These are phyloP conservation scores for Mycena latifolia DNA, from an alignment of 768 basidiomycete genomes.

Conservation along the genomic window DNA sequence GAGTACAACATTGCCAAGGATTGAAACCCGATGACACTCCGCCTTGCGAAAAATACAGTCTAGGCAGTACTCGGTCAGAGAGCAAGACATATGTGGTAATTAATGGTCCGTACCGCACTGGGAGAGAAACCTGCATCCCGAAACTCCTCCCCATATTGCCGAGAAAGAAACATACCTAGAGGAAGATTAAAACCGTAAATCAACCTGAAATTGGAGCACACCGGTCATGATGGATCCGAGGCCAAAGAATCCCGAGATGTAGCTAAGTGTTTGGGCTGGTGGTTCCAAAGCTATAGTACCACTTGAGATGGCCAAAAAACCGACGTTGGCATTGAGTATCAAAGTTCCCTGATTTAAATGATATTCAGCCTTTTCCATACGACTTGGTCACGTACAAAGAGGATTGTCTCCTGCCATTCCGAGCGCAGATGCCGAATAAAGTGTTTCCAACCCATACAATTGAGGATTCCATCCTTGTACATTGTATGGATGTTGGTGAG, in stretches of 20 bases:
- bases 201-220: background rate
- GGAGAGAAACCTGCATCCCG: background rate
- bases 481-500: background rate
- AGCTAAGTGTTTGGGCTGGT: background rate
- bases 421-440: constrained; percentile 2
- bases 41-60: background rate
- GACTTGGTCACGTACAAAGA: too few relatives aligned
- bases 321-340: constrained; percentile 13
- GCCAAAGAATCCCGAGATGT: constrained; percentile 9
- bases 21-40: constrained; percentile 7
- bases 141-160: background rate
- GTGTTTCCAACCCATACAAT: background rate
- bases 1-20: background rate
- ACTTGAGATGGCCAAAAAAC: constrained; percentile 11
- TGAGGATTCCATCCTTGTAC: constrained; percentile 10
- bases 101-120: background rate
- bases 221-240: constrained; percentile 8
- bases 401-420: constrained; percentile 4
- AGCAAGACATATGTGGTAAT: background rate
- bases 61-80: background rate
- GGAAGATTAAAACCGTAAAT: background rate
- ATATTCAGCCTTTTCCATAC: too few relatives aligned
- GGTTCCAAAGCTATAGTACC: background rate
- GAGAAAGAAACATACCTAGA: constrained; percentile 4
- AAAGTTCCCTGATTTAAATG: background rate